A percentile compares a stretch with the other conserved stretches of the same genome.
Conservation (phyloP, 1,139 yeast genomes). For the Blastobotrys elegans region DNA sequence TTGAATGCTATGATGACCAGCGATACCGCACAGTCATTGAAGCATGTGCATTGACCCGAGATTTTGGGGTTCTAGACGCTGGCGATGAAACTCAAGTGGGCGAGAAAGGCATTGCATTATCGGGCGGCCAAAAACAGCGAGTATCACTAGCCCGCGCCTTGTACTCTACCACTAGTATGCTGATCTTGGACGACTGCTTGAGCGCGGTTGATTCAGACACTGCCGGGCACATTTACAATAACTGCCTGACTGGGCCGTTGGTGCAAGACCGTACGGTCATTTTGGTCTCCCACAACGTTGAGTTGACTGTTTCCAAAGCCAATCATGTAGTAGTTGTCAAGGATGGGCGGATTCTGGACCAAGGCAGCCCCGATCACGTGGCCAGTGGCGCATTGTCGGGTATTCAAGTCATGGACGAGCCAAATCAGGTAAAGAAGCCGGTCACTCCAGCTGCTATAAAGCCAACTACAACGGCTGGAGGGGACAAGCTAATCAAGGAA, state of each 20-base stretch:
- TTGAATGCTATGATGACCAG: conserved; percentile 60
- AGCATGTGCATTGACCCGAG: conserved; percentile 69
- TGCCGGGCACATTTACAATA: too few relatives aligned
- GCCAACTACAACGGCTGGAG: conserved; percentile 24
- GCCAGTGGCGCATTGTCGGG: conserved; percentile 51
- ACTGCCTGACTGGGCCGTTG: conserved; percentile 88
- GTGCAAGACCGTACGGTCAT: conserved; percentile 73
- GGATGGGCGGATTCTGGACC: conserved; percentile 71
- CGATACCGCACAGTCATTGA: conserved; percentile 67
- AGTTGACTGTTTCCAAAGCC: conserved; percentile 78
- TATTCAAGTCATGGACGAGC: too few relatives aligned
- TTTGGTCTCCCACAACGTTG: too few relatives aligned
- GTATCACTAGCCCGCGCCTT: too few relatives aligned
- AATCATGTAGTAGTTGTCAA: conserved; percentile 73
- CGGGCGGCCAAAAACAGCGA: too few relatives aligned
- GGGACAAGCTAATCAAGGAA: conserved; percentile 35
- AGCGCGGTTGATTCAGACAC: too few relatives aligned
- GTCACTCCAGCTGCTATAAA: not conserved
- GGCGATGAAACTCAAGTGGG: conserved; percentile 82
- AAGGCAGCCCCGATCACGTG: conserved; percentile 66
- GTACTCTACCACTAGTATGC: conserved; percentile 74
- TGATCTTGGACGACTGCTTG: conserved; percentile 78
- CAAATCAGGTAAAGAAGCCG: too few relatives aligned
- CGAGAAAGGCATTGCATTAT: conserved; percentile 91
- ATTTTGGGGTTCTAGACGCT: conserved; percentile 59